phyloP scores from a whole-genome alignment of 306 rosid genomes.

The Senna siamea region DNA sequence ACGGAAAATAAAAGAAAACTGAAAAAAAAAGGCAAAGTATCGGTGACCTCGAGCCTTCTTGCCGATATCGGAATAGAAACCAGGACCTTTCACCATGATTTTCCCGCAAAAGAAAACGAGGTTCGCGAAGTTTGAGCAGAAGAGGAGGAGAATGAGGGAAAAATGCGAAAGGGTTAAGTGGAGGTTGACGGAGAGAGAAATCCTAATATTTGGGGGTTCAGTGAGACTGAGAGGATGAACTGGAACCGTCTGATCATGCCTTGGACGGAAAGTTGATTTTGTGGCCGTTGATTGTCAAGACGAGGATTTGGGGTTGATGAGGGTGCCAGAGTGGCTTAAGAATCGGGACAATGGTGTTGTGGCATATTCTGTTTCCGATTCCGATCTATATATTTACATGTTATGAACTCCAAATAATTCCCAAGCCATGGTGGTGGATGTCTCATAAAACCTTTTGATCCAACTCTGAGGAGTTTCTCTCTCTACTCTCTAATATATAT shows the following conservation, averaged over 20 bases:
- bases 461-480: too few species aligned
- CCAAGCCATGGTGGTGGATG: too few species aligned
- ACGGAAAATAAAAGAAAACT: background rate
- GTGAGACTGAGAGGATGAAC: background rate
- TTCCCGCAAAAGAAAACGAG: slow-evolving; percentile 39
- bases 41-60: slow-evolving; percentile 80
- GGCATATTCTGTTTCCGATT: slow-evolving; percentile 31
- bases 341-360: slow-evolving; percentile 37
- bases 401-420: too few species aligned
- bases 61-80: slow-evolving; percentile 90
- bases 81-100: slow-evolving; percentile 95
- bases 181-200: background rate
- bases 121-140: background rate
- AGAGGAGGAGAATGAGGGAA: background rate
- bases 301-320: background rate
- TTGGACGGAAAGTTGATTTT: background rate
- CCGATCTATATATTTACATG: too few species aligned
- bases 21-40: background rate
- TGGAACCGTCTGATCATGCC: slow-evolving; percentile 46
- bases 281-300: slow-evolving; percentile 45
- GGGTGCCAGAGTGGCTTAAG: too few species aligned
- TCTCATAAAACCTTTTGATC: too few species aligned
- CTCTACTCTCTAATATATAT: too few species aligned
- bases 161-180: background rate
- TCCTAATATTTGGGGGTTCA: slow-evolving; percentile 40